These are phyloP conservation scores for Phytophthora pistaciae DNA, from an alignment of 352 stramenopile genomes.

Conservation along the genomic window DNA sequence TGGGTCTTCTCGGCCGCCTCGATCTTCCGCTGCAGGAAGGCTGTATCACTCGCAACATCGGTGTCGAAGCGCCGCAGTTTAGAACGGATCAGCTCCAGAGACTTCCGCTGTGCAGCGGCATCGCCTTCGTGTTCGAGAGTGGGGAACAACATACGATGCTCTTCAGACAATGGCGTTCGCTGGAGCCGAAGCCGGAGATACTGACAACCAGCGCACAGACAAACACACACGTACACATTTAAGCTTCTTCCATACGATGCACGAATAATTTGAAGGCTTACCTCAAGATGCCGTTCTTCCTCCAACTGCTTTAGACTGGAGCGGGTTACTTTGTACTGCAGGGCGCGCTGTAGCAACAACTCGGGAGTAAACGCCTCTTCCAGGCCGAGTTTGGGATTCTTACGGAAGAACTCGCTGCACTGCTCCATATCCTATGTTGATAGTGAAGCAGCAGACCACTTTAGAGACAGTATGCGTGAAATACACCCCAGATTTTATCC, in stretches of 20 bases:
- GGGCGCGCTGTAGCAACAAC: slow-evolving; percentile 50
- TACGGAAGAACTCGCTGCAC: slow-evolving; percentile 76
- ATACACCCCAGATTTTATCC: neutral
- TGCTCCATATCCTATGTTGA: slow-evolving; percentile 70
- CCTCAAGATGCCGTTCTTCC: slow-evolving; percentile 76
- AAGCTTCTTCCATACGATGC: neutral
- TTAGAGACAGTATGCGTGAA: neutral
- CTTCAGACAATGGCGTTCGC: slow-evolving; percentile 61
- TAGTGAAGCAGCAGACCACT: neutral
- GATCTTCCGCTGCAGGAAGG: slow-evolving; percentile 80
- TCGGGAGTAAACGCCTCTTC: slow-evolving; percentile 45
- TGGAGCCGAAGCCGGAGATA: slow-evolving; percentile 80
- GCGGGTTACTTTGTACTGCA: slow-evolving; percentile 77
- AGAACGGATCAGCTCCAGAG: slow-evolving; percentile 65
- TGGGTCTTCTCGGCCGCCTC: slow-evolving; percentile 71
- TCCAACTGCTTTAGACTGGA: slow-evolving; percentile 67
- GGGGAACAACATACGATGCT: slow-evolving; percentile 80
- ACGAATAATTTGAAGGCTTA: neutral
- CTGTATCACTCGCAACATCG: slow-evolving; percentile 76
- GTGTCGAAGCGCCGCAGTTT: slow-evolving; percentile 71
- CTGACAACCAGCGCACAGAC: slow-evolving; percentile 26
- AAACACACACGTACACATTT: neutral
- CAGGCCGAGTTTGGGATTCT: slow-evolving; percentile 62
- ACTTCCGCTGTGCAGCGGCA: slow-evolving; percentile 43
- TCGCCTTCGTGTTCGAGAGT: slow-evolving; percentile 54